phyloP scores from a whole-genome alignment of 1,139 yeast species.

The Scheffersomyces cryptocercus region DNA sequence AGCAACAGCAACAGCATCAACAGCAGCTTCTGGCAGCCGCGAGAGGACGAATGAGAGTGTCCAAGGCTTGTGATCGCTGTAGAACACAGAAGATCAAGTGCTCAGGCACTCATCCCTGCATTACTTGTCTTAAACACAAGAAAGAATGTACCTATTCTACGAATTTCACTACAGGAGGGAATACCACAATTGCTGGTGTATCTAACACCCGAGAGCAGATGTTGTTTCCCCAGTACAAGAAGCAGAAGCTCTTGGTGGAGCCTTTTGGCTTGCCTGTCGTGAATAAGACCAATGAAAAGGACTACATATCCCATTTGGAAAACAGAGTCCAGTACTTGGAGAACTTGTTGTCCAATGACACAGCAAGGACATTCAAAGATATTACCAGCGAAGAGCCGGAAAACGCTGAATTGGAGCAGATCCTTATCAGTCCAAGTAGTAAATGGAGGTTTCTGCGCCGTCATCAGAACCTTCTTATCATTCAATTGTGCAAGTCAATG shows the following conservation, averaged over 20 bases:
- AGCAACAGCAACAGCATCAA: slow-evolving; percentile 3
- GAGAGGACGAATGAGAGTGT: slow-evolving; percentile 40
- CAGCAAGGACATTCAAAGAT: slow-evolving; percentile 16
- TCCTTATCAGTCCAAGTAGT: slow-evolving; percentile 21
- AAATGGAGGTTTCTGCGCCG: slow-evolving; percentile 57
- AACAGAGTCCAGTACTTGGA: slow-evolving; percentile 44
- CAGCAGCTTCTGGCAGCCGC: background rate
- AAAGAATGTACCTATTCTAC: slow-evolving; percentile 39
- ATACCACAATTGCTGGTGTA: slow-evolving; percentile 1
- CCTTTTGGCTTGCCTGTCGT: slow-evolving; percentile 22
- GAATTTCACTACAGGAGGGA: slow-evolving; percentile 6
- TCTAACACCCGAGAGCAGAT: slow-evolving; percentile 1
- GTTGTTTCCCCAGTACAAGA: slow-evolving; percentile 2
- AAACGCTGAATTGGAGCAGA: slow-evolving; percentile 15
- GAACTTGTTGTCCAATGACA: slow-evolving; percentile 23
- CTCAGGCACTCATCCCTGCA: slow-evolving; percentile 57
- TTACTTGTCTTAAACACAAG: slow-evolving; percentile 46
- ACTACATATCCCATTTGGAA: slow-evolving; percentile 37
- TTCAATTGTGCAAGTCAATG: slow-evolving; percentile 44
- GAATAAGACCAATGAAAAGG: slow-evolving; percentile 13
- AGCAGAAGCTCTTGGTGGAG: slow-evolving; percentile 11
- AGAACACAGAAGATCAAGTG: slow-evolving; percentile 63
- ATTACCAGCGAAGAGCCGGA: slow-evolving; percentile 18
- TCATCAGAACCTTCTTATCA: slow-evolving; percentile 50
- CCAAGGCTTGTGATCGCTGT: slow-evolving; percentile 57